Conservation (phyloP, 2,329 filamentous ascomycete species). For the Aotearoamyces nothofagi region DNA sequence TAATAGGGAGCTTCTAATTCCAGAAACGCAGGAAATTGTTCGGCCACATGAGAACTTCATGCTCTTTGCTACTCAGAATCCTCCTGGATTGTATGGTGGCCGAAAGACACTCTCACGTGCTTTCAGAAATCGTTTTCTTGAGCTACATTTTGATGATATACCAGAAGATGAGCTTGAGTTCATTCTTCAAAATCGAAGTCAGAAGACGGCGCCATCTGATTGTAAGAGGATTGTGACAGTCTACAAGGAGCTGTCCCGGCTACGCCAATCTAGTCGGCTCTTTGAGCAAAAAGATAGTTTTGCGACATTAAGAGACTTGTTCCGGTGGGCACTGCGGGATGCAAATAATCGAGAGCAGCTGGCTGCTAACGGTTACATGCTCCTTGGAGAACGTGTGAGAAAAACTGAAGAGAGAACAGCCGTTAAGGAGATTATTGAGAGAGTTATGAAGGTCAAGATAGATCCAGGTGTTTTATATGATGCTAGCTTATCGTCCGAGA, state of each 20-base stretch:
- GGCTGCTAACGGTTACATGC: slow-evolving; percentile 87
- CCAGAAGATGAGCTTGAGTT: slow-evolving; percentile 85
- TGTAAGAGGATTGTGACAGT: slow-evolving; percentile 83
- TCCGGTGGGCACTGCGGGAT: slow-evolving; percentile 79
- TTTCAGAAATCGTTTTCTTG: slow-evolving; percentile 92
- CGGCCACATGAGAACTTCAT: slow-evolving; percentile 91
- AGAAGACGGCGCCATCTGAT: slow-evolving; percentile 78
- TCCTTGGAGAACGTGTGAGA: slow-evolving; percentile 87
- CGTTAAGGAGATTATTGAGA: slow-evolving; percentile 80
- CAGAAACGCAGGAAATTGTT: slow-evolving; percentile 90
- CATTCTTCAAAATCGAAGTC: slow-evolving; percentile 77
- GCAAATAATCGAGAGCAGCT: slow-evolving; percentile 80
- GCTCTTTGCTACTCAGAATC: slow-evolving; percentile 96
- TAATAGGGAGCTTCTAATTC: slow-evolving; percentile 87
- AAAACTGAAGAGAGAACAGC: slow-evolving; percentile 72
- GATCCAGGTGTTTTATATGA: slow-evolving; percentile 62
- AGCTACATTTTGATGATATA: slow-evolving; percentile 96
- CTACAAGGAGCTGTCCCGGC: slow-evolving; percentile 79
- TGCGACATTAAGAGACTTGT: slow-evolving; percentile 87
- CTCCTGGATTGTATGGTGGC: slow-evolving; percentile 86
- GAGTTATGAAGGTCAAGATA: slow-evolving; percentile 74
- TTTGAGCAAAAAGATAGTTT: slow-evolving; percentile 98
- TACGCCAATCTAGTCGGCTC: slow-evolving; percentile 78
- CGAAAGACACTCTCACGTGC: slow-evolving; percentile 86
- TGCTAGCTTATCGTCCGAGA: slow-evolving; percentile 36